phyloP scores from a whole-genome alignment of 306 rosid species.

The Ceratonia siliqua region DNA sequence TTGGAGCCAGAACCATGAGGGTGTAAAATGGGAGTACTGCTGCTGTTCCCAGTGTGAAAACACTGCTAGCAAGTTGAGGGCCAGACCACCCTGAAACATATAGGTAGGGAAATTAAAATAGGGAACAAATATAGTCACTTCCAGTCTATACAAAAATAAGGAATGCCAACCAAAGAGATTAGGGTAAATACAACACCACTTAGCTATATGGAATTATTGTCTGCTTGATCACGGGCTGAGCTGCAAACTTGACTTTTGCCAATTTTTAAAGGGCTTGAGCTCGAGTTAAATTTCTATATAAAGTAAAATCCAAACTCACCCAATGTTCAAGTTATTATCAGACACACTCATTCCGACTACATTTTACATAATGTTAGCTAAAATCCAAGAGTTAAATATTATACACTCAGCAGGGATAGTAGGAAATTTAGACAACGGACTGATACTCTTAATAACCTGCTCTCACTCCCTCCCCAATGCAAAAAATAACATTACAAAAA shows the following conservation, averaged over 20 bases:
- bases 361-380: neutral
- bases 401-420: neutral
- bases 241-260: no score
- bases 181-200: neutral
- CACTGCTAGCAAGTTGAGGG: slow-evolving; percentile 73
- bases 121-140: neutral
- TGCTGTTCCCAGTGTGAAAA: slow-evolving; percentile 76
- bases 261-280: no score
- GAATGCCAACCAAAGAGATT: neutral
- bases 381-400: neutral
- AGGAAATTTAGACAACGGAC: neutral
- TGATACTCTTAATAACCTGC: neutral
- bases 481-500: neutral
- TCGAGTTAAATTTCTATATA: no score
- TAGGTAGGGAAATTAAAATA: slow-evolving; percentile 26
- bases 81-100: slow-evolving; percentile 63
- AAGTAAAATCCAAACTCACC: no score
- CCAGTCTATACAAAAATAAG: neutral
- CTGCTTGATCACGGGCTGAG: no score
- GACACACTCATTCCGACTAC: neutral
- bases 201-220: neutral
- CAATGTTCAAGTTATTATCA: no score
- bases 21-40: slow-evolving; percentile 93
- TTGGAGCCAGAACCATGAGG: slow-evolving; percentile 94
- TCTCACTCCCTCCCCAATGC: neutral